Conservation (phyloP, 2,329 filamentous ascomycete species). For the Cladosporium sphaerospermum region DNA sequence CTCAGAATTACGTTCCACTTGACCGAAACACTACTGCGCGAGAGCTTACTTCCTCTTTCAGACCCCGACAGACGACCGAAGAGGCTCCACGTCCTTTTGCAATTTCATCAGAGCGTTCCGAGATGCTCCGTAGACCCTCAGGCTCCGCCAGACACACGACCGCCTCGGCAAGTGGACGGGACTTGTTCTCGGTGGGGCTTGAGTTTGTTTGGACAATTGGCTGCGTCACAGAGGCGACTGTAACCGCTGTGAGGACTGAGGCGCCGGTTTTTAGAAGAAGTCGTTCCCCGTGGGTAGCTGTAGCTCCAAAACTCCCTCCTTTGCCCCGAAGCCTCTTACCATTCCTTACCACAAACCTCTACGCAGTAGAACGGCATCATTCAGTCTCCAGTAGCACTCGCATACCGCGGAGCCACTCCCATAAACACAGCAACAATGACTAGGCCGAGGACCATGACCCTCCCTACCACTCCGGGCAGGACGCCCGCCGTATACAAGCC, state of each 20-base stretch:
- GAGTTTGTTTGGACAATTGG: background rate
- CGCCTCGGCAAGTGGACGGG: conserved; percentile 4
- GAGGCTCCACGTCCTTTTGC: background rate
- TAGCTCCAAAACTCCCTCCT: background rate
- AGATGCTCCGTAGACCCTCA: conserved; percentile 9
- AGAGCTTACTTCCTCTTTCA: background rate
- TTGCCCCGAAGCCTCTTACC: background rate
- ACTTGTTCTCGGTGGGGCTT: conserved; percentile 1
- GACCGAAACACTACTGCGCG: conserved; percentile 1
- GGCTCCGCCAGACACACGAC: conserved; percentile 6
- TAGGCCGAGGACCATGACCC: conserved; percentile 25
- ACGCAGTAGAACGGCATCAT: background rate
- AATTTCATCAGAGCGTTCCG: background rate
- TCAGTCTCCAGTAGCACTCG: background rate
- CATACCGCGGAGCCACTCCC: conserved; percentile 2
- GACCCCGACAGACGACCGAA: background rate
- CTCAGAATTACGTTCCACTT: conserved; percentile 5
- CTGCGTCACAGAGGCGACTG: conserved; percentile 11
- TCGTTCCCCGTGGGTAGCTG: conserved; percentile 6
- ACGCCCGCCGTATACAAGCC: conserved; percentile 33
- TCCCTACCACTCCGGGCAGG: conserved; percentile 22
- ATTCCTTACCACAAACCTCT: background rate
- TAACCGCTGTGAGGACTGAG: background rate
- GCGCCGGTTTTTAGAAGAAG: conserved; percentile 1
- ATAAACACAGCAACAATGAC: conserved; percentile 8